phyloP scores from a whole-genome alignment of 345 rosid genomes.

The Bruguiera gymnorhiza region DNA sequence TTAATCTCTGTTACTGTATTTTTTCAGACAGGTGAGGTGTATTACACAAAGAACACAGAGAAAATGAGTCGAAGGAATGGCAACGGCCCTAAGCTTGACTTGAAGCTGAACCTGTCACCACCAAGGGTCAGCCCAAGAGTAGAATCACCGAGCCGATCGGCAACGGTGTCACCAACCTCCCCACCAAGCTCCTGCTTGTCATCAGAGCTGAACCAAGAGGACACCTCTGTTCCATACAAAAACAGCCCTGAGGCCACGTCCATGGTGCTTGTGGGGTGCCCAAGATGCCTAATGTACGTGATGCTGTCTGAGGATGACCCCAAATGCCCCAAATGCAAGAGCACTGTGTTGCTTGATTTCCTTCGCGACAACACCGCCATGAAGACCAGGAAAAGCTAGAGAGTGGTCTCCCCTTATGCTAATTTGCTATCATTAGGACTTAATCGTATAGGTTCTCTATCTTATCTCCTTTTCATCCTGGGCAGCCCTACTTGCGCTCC shows the following conservation, averaged over 20 bases:
- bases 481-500: slow-evolving; percentile 71
- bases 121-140: slow-evolving; percentile 47
- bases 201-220: slow-evolving; percentile 66
- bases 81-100: slow-evolving; percentile 69
- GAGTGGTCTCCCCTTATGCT: not conserved
- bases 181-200: slow-evolving; percentile 96
- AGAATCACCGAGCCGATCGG: slow-evolving; percentile 66
- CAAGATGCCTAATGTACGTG: slow-evolving; percentile 30
- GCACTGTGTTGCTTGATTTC: slow-evolving; percentile 27
- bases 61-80: slow-evolving; percentile 78
- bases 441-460: slow-evolving; percentile 18
- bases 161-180: slow-evolving; percentile 67
- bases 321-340: slow-evolving; percentile 31
- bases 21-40: slow-evolving; percentile 14
- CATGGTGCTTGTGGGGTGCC: slow-evolving; percentile 74
- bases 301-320: slow-evolving; percentile 29
- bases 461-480: not conserved
- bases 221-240: slow-evolving; percentile 29
- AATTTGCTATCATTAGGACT: slow-evolving; percentile 23
- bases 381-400: slow-evolving; percentile 39
- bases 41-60: not conserved
- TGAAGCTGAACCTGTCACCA: slow-evolving; percentile 88
- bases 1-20: not conserved
- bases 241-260: slow-evolving; percentile 90
- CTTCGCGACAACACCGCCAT: slow-evolving; percentile 17